Conservation (phyloP, 306 rosid genomes). For the Dalbergia oliveri region DNA sequence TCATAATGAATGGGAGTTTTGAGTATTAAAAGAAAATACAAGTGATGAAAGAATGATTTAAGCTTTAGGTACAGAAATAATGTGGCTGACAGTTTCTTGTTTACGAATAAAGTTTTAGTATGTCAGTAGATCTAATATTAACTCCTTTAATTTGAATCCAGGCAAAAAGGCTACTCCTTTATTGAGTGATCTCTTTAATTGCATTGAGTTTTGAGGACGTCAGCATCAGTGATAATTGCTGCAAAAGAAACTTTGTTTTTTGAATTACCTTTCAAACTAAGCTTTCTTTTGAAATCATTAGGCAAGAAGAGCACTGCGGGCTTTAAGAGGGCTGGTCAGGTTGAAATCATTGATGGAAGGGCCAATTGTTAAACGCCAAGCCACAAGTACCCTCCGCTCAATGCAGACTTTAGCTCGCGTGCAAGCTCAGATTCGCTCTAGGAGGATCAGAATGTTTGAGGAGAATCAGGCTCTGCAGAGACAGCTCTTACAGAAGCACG, state of each 20-base stretch:
- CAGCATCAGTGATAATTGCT: not conserved
- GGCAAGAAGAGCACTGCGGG: conserved; percentile 95
- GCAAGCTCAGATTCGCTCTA: conserved; percentile 87
- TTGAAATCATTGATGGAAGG: conserved; percentile 91
- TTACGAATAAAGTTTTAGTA: not conserved
- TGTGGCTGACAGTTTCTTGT: conserved; percentile 29
- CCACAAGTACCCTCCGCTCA: conserved; percentile 80
- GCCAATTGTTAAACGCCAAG: conserved; percentile 89
- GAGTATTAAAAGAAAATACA: conserved; percentile 16
- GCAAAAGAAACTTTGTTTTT: conserved; percentile 21
- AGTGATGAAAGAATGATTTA: not conserved
- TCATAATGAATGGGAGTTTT: not conserved
- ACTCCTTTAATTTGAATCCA: conserved; percentile 9
- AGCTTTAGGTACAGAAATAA: not conserved
- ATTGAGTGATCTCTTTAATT: conserved; percentile 9
- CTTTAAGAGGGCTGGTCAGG: conserved; percentile 91
- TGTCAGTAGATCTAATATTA: conserved; percentile 12
- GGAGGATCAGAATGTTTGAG: conserved; percentile 92
- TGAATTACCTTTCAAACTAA: conserved; percentile 33
- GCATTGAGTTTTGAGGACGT: not conserved
- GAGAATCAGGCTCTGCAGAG: conserved; percentile 96
- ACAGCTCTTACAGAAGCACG: conserved; percentile 93
- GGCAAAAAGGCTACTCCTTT: not conserved
- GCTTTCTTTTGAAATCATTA: conserved; percentile 47
- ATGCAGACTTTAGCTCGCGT: conserved; percentile 98